Percentiles rank a stretch among this genome's conserved stretches.
These are phyloP conservation scores for Alnus rubra DNA, from an alignment of 306 rosid genomes.

Conservation along the genomic window DNA sequence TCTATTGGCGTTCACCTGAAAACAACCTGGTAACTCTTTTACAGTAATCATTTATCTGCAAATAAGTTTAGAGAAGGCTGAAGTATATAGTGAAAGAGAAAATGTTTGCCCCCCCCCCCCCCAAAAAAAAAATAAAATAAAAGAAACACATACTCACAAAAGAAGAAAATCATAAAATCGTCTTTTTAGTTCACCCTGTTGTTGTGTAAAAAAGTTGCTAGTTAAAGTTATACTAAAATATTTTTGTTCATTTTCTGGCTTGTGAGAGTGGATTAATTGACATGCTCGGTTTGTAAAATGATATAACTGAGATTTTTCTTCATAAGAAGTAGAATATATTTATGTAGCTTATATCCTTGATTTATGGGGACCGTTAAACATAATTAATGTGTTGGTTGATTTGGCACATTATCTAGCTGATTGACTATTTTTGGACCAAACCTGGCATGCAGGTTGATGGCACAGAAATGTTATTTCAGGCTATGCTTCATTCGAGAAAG, in stretches of 20 bases:
- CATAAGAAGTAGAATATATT: background rate
- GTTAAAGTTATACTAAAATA: background rate
- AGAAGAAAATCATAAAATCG: background rate
- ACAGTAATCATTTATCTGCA: background rate
- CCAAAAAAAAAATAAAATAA: background rate
- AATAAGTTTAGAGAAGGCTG: background rate
- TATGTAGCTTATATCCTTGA: background rate
- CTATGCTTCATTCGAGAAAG: conserved; percentile 54
- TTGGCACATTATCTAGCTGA: conserved; percentile 20
- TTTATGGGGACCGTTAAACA: background rate
- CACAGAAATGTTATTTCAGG: conserved; percentile 56
- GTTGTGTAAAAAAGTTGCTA: background rate
- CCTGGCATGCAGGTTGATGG: conserved; percentile 60
- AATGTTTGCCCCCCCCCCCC: background rate
- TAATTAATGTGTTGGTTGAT: background rate
- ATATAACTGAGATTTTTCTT: background rate
- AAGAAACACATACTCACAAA: background rate
- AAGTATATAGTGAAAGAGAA: background rate
- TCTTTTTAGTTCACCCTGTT: background rate
- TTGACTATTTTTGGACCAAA: conserved; percentile 22
- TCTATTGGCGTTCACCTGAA: conserved; percentile 72
- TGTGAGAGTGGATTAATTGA: background rate
- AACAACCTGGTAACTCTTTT: conserved; percentile 61
- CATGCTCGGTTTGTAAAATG: background rate
- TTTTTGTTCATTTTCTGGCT: background rate